A percentile compares a stretch with the other conserved stretches of the same genome.
Conservation (phyloP, 2,329 filamentous ascomycete species). For the Sclerotinia nivalis region DNA sequence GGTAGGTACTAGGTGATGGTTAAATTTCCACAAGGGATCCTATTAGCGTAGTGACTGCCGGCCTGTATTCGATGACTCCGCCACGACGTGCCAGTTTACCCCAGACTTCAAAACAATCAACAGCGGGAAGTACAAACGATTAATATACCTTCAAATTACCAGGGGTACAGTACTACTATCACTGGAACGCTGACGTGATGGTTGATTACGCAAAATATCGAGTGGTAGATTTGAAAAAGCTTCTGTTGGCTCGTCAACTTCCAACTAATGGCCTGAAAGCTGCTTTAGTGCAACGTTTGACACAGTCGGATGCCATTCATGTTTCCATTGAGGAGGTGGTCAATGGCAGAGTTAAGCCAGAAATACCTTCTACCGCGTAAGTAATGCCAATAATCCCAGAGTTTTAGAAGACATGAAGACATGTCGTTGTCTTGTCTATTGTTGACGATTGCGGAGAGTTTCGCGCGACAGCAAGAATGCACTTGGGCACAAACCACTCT, state of each 20-base stretch:
- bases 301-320: slow-evolving; percentile 1
- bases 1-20: too few relatives aligned
- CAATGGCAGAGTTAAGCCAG: too few relatives aligned
- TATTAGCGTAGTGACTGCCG: background rate
- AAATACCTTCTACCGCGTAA: background rate
- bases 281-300: background rate
- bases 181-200: background rate
- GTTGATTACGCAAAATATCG: slow-evolving; percentile 11
- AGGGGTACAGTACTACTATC: background rate
- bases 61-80: background rate
- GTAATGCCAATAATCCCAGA: background rate
- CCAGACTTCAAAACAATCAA: background rate
- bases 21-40: too few relatives aligned
- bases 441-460: background rate
- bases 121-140: too few relatives aligned
- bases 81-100: background rate
- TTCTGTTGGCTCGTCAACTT: slow-evolving; percentile 9
- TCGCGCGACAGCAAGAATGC: background rate
- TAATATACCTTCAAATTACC: background rate
- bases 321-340: background rate
- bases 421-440: background rate
- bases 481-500: background rate
- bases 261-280: background rate
- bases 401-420: background rate
- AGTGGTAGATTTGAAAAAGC: slow-evolving; percentile 2